These are phyloP conservation scores for Sphaerobolus stellatus DNA, from an alignment of 1,284 basidiomycete genomes.

Conservation along the genomic window DNA sequence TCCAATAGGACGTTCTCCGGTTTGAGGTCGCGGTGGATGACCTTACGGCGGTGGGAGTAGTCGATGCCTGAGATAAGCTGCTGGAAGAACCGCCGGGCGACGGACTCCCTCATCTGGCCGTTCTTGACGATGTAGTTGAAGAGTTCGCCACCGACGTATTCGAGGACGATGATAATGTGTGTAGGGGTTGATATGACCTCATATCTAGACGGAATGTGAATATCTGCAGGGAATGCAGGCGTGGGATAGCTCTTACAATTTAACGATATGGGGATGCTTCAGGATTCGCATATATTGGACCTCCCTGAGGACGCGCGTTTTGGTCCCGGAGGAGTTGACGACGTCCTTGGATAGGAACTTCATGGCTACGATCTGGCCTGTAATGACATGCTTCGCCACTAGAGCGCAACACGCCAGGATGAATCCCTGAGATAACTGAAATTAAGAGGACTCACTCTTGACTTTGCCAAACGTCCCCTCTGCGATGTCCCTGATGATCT, in stretches of 20 bases:
- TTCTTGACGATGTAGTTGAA: conserved; percentile 95
- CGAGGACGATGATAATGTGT: conserved; percentile 95
- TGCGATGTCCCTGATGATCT: conserved; percentile 71
- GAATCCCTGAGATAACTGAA: conserved; percentile 6
- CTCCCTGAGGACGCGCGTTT: conserved; percentile 89
- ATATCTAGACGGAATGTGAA: conserved; percentile 56
- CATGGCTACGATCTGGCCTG: conserved; percentile 95
- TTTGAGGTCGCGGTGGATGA: conserved; percentile 94
- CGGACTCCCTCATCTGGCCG: conserved; percentile 82
- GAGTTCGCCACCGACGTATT: conserved; percentile 89
- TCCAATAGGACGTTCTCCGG: conserved; percentile 87
- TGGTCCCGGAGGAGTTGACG: conserved; percentile 89
- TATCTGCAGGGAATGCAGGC: conserved; percentile 2
- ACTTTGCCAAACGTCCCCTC: conserved; percentile 98
- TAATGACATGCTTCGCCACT: conserved; percentile 95
- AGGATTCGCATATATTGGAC: conserved; percentile 93
- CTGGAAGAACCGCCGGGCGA: conserved; percentile 90
- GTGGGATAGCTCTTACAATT: conserved; percentile 58
- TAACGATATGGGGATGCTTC: conserved; percentile 93
- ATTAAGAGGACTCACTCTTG: conserved; percentile 70
- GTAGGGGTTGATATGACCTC: conserved; percentile 92
- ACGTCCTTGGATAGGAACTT: conserved; percentile 96
- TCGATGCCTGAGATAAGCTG: conserved; percentile 96
- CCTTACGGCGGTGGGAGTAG: conserved; percentile 91
- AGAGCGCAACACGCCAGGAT: conserved; percentile 3